Base-by-base conservation (phyloP, 169 alveolate genomes). In the Plasmodium billcollinsi region DNA sequence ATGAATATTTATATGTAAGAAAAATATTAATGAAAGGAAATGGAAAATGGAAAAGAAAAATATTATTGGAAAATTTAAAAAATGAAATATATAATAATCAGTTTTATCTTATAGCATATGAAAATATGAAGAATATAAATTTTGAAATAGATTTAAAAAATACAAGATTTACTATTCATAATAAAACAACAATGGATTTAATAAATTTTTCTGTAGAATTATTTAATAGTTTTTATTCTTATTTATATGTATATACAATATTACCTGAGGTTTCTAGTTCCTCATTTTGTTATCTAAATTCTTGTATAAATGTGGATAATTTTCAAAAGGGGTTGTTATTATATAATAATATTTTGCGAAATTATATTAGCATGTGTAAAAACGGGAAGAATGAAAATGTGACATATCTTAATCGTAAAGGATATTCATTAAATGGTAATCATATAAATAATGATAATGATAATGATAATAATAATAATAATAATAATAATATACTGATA, bases 81-180 rank as follows among this genome's bases (percentile, higher is more conserved):
- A 26, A 69, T 9, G 67, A 54, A 56, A 56, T 83, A 83, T 83
- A 83, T 83, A 83, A 83, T 69, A 69, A 83, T 83, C 91, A 83
- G 33, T 26, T 83, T 49, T 83, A 56, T 62, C 9, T 83, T 2
- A 83, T 83, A 29, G 91, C 74, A 83, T 54, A 83, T 67, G 91
- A 83, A 61, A 49, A 72, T 47, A 11, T 52, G 15, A 83, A 83
- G 15, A 26, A 59, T 54, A 54, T 70, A 26, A 50, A 83, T 61
- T 56, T 83, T 14, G 14, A 18, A 56, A 39, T 56, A 26, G 66
- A 83, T 18, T 1, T 83, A 14, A 83, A 69, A 26, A 83, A 83
- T 50, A 83, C 91, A 1, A 83, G 73, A 69, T 49, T 83, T 67
- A 83, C 59, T 20, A 14, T 83, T 61, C 91, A 83, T 62, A 83